A percentile compares a stretch with the other conserved stretches of the same genome.
Conservation (phyloP, 2,329 filamentous ascomycete species). For the Cladophialophora yegresii region DNA sequence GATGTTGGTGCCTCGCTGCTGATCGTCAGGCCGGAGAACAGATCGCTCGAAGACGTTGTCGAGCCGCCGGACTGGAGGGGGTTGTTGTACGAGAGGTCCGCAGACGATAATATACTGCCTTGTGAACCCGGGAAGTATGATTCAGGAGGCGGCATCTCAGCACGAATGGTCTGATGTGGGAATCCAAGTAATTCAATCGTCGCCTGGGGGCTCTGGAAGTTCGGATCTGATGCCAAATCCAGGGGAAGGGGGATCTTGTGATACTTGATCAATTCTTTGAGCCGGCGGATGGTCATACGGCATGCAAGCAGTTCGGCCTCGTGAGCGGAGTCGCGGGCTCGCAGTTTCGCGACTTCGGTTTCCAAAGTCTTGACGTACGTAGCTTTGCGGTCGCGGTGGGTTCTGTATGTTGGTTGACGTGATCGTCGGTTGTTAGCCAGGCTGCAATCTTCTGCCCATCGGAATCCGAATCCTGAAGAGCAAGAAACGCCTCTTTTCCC, state of each 20-base stretch:
- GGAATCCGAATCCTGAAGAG: not conserved
- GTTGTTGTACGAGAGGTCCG: constrained; percentile 5
- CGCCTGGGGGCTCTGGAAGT: constrained; percentile 21
- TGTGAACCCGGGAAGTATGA: constrained; percentile 3
- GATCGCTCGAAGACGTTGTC: constrained; percentile 14
- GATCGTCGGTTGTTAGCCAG: constrained; percentile 2
- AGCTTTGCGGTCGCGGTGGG: constrained; percentile 41
- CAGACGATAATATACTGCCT: constrained; percentile 6
- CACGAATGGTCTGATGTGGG: constrained; percentile 26
- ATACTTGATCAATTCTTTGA: constrained; percentile 30
- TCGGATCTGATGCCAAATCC: constrained; percentile 31
- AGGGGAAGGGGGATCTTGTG: constrained; percentile 28
- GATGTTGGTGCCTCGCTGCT: constrained; percentile 14
- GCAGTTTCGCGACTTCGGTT: constrained; percentile 37
- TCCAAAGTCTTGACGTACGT: constrained; percentile 40
- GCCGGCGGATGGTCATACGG: constrained; percentile 28
- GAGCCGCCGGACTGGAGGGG: constrained; percentile 12
- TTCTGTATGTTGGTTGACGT: constrained; percentile 28
- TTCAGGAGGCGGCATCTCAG: constrained; percentile 20
- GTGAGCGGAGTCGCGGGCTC: constrained; percentile 35
- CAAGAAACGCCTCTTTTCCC: not conserved
- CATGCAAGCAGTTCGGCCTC: constrained; percentile 21
- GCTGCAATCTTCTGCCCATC: not conserved
- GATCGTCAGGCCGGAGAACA: constrained; percentile 18
- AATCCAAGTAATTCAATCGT: constrained; percentile 26